These are phyloP conservation scores for Lunasporangiospora selenospora DNA, from an alignment of 192 early-diverging fungal genomes.

Conservation along the genomic window DNA sequence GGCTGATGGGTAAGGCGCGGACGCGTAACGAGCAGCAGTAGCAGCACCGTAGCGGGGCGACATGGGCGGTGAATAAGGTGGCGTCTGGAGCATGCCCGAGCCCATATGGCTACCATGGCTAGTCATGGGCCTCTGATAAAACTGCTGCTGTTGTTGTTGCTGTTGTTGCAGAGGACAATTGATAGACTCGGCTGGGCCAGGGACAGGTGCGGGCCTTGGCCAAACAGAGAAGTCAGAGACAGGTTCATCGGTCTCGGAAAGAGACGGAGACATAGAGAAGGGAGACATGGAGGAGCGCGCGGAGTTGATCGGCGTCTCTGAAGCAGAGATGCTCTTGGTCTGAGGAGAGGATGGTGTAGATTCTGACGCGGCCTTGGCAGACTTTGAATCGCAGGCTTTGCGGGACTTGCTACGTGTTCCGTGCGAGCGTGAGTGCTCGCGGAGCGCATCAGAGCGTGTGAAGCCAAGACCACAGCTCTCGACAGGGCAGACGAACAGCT, in stretches of 20 bases:
- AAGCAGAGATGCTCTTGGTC: conserved; percentile 7
- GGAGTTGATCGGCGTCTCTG: conserved; percentile 29
- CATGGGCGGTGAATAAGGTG: conserved; percentile 46
- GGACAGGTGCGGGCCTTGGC: conserved; percentile 45
- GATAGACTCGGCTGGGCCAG: conserved; percentile 1
- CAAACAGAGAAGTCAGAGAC: conserved; percentile 32
- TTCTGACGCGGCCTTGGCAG: neutral
- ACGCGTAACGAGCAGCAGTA: conserved; percentile 14
- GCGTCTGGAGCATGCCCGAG: conserved; percentile 17
- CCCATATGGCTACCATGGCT: neutral
- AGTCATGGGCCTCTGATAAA: neutral
- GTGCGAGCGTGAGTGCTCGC: conserved; percentile 78
- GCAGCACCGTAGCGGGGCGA: conserved; percentile 26
- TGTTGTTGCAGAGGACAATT: conserved; percentile 11
- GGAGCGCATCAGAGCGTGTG: conserved; percentile 79
- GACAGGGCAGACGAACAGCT: conserved; percentile 46
- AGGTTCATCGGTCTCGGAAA: conserved; percentile 41
- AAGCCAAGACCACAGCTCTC: conserved; percentile 72
- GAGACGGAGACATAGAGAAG: conserved; percentile 39
- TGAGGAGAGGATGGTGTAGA: too few species aligned
- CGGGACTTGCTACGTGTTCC: conserved; percentile 43
- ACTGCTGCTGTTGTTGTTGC: conserved; percentile 1
- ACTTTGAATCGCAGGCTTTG: too few species aligned
- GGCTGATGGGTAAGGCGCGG: conserved; percentile 32
- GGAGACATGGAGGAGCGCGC: conserved; percentile 40